Evolutionary conservation across 306 rosid species (phyloP), one percentile per base, ranked within the genome.

Genomic region (Trifolium subterraneum): DNA sequence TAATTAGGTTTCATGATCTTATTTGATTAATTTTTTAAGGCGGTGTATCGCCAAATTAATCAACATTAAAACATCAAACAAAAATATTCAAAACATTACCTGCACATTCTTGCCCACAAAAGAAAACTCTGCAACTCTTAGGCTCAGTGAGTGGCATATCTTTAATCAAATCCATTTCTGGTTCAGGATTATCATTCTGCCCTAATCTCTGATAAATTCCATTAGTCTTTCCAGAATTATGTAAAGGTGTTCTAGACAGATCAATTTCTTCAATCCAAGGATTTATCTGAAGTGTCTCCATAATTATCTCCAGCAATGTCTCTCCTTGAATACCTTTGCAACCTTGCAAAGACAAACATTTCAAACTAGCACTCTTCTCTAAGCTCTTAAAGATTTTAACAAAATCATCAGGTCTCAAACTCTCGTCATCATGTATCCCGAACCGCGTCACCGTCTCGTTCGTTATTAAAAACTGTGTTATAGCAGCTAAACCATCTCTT

Each of bases 181-280:
- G 93, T 84, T 92, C 97, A 44, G 84, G 79, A 79, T 78, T 92
- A 83, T 84, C 97, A 72, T 88, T 92, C 85, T 92, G 99, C 12
- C 99, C 98, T 45, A 95, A 56, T 77, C 96, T 90, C 64, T 87
- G 89, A 69, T 85, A 86, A 80, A 94, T 79, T 7, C 78, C 88
- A 10, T 50, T 80, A n/a, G 92, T 82, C 83, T 82, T 85, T 60
- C 96, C 97, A 3, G 93, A 87, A 79, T 70, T 90, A 33, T 92
- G 93, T 27, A 92, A 74, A 4, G 97, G 96, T 51, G 97, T 95
- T 78, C 90, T 86, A 7, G 90, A 85, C 36, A 95, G 96, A 84
- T 92, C 96, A 62, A 95, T 85, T 69, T 86, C 95, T 84, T 95
- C 98, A 18, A 92, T 86, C 97, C 96, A 95, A 81, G 98, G 99